phyloP scores from a whole-genome alignment of 306 rosid genomes.

The Quercus cerris region DNA sequence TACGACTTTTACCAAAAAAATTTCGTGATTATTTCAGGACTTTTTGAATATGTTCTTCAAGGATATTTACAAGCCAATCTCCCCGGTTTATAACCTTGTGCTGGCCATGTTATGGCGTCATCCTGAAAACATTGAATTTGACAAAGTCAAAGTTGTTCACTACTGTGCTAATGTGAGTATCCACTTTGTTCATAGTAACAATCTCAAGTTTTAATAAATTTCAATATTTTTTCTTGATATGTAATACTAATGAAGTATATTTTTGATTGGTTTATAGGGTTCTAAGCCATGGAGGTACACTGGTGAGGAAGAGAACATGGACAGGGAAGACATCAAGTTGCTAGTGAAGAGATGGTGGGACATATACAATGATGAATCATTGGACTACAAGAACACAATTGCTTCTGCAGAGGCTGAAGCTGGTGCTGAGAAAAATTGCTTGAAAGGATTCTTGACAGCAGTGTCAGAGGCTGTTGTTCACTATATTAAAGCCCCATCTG shows the following conservation, averaged over 20 bases:
- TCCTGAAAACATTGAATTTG: background rate
- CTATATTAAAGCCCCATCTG: constrained; percentile 40
- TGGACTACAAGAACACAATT: background rate
- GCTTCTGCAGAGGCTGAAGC: background rate
- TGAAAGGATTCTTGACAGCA: constrained; percentile 17
- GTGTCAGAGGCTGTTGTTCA: constrained; percentile 17
- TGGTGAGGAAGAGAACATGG: background rate
- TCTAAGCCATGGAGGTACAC: constrained; percentile 3
- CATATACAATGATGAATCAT: background rate
- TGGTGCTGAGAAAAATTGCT: background rate
- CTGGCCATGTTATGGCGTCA: background rate
- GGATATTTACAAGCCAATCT: background rate
- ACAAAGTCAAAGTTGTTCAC: background rate
- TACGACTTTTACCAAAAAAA: too few relatives aligned
- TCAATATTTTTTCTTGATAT: background rate
- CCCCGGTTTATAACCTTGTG: background rate
- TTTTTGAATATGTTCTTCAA: background rate
- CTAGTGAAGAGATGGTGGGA: constrained; percentile 2
- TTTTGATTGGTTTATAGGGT: background rate
- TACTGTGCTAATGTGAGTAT: background rate
- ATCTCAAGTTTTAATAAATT: background rate
- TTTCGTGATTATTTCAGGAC: background rate
- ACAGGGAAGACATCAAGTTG: background rate
- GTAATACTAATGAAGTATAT: too few relatives aligned
- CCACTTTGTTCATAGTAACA: background rate